These are phyloP conservation scores for Agastache rugosa DNA, from an alignment of 257 asterid genomes.

Conservation along the genomic window DNA sequence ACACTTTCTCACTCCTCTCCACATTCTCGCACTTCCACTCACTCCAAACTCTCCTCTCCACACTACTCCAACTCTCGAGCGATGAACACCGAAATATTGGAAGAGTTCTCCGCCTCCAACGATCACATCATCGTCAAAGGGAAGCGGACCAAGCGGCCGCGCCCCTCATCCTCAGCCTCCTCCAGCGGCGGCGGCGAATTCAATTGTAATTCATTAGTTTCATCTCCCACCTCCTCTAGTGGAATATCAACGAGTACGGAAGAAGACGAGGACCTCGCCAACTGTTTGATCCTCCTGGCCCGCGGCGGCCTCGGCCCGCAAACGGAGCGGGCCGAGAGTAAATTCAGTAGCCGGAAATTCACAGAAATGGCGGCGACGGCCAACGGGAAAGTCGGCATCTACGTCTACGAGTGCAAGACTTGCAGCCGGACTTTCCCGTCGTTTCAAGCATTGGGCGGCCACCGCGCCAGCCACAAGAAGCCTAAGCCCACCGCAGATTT, in stretches of 20 bases:
- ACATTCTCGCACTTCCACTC: slow-evolving; percentile 45
- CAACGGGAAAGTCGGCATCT: slow-evolving; percentile 50
- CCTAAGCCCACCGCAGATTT: slow-evolving; percentile 44
- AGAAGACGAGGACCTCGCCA: slow-evolving; percentile 89
- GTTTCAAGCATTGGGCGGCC: slow-evolving; percentile 93
- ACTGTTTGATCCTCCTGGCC: slow-evolving; percentile 82
- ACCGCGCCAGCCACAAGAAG: slow-evolving; percentile 85
- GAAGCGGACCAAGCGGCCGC: slow-evolving; percentile 67
- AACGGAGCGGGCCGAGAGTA: slow-evolving; percentile 35
- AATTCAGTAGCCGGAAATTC: slow-evolving; percentile 49
- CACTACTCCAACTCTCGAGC: background rate
- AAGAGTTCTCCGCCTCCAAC: slow-evolving; percentile 48
- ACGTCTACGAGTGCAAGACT: slow-evolving; percentile 80
- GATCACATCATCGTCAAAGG: slow-evolving; percentile 61
- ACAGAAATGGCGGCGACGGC: slow-evolving; percentile 50
- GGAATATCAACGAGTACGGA: slow-evolving; percentile 53
- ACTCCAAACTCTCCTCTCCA: slow-evolving; percentile 9
- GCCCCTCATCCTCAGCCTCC: slow-evolving; percentile 60
- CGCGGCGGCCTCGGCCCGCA: slow-evolving; percentile 50
- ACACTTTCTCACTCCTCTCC: slow-evolving; percentile 47
- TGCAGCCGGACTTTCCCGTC: slow-evolving; percentile 77
- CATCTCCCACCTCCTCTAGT: slow-evolving; percentile 48
- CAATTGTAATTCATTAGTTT: slow-evolving; percentile 16
- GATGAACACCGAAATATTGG: slow-evolving; percentile 38
- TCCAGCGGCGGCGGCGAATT: slow-evolving; percentile 48